A percentile compares a stretch with the other conserved stretches of the same genome.
Conservation (phyloP, 164 flowering plant species). For the Stephania japonica region DNA sequence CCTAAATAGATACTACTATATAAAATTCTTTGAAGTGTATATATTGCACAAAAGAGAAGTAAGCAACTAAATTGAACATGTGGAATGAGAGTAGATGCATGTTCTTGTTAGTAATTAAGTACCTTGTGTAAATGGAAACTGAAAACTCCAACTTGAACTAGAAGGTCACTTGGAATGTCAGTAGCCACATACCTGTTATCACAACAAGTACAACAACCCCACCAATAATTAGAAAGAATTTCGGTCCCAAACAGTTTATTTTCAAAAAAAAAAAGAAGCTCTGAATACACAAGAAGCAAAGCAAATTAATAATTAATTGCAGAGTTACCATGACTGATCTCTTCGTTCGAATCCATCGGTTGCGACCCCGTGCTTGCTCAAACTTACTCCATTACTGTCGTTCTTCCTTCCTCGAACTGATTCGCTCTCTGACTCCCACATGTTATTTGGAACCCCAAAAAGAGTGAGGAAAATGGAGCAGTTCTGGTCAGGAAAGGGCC, state of each 20-base stretch:
- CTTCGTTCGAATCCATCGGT: constrained; percentile 82
- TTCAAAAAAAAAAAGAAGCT: not conserved
- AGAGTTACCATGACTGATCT: constrained; percentile 69
- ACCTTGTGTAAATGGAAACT: constrained; percentile 95
- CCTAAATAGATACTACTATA: not conserved
- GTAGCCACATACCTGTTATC: constrained; percentile 69
- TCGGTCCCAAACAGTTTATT: not conserved
- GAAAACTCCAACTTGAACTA: constrained; percentile 63
- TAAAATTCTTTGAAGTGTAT: not conserved
- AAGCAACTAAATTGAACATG: not conserved
- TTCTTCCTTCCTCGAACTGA: constrained; percentile 49
- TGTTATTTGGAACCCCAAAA: constrained; percentile 15
- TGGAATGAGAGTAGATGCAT: not conserved
- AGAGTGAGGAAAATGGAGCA: constrained; percentile 13
- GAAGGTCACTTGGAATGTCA: constrained; percentile 86
- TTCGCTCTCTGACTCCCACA: constrained; percentile 94
- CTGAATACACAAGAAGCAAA: not conserved
- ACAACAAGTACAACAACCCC: constrained; percentile 10
- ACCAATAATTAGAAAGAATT: not conserved
- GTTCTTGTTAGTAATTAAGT: constrained; percentile 9
- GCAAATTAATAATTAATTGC: not conserved
- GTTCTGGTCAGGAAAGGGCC: constrained; percentile 6
- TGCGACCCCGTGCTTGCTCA: constrained; percentile 60
- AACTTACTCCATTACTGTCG: constrained; percentile 48
- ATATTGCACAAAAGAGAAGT: not conserved